These are phyloP conservation scores for Sicyos edulis DNA, from an alignment of 306 rosid species.

Conservation along the genomic window DNA sequence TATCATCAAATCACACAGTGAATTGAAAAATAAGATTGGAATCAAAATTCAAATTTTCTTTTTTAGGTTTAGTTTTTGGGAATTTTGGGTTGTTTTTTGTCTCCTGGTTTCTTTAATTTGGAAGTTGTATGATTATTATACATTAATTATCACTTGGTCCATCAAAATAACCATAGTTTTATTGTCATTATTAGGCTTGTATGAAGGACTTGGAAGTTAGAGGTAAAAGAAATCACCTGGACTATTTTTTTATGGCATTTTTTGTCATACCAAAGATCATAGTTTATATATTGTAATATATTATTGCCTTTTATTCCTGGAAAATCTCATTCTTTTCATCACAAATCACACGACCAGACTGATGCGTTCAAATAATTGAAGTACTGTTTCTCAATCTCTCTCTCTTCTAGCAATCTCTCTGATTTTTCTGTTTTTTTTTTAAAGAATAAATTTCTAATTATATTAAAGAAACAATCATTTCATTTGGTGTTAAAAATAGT, in stretches of 20 bases:
- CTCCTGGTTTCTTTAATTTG: neutral
- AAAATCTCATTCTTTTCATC: conserved; percentile 2
- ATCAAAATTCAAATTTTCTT: neutral
- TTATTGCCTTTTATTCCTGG: neutral
- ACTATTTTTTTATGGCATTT: neutral
- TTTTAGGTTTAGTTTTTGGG: neutral
- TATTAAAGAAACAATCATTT: neutral
- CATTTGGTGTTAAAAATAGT: neutral
- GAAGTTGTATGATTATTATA: conserved; percentile 7
- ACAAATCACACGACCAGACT: conserved; percentile 15
- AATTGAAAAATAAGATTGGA: neutral
- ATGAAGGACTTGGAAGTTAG: neutral
- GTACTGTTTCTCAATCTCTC: neutral
- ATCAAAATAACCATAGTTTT: neutral
- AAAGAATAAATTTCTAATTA: neutral
- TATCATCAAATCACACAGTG: neutral
- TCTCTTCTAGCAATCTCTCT: neutral
- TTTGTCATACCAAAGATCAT: neutral
- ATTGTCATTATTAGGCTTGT: neutral
- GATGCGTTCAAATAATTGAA: conserved; percentile 13
- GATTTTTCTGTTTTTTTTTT: neutral
- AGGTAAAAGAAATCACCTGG: neutral
- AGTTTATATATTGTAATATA: neutral
- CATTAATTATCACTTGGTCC: neutral
- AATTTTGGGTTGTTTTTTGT: neutral